Evolutionary conservation across 2,329 filamentous ascomycete genomes (phyloP), one percentile per base, ranked within the genome.

Genomic region (Microascus cirrosus): DNA sequence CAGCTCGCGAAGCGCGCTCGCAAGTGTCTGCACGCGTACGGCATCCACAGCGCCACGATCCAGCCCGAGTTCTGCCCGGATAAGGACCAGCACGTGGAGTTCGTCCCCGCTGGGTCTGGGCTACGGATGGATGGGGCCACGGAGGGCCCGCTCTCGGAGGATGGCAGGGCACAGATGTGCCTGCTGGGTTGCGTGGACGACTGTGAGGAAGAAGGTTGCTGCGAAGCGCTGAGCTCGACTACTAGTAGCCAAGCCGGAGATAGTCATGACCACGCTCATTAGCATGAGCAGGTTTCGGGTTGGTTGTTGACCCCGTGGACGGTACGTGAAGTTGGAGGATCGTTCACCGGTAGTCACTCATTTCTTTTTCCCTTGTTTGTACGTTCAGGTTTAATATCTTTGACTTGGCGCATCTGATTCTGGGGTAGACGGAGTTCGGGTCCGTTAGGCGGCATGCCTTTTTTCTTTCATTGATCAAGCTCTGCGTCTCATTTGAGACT

Each of bases 31-130:
- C 94, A 99, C 71, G 92, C 84, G 39, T 96, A 95, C 65, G 93
- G 94, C 58, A 97, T 99, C 63, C 94, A 99, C 75, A 95, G 89
- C 42, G 93, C 91, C 39, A 99, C 94, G 13, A 97, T 99, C 64
- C 94, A 99, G 72, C 94, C 94, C 6, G 94, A 99, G 71, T 99
- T 86, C 64, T 84, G 82, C 61, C 70, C 82, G 28, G 81, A 82
- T 62, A 66, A 73, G 48, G 69, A 71, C 56, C 78, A 76, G 61
- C 68, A 66, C 58, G 72, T 74, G 45, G 63, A 68, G 15, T 69
- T 71, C 2, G 70, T 73, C 56, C 67, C 68, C 13, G 5, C 34
- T n/a, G 18, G 68, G 70, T 3, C 70, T 72, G 66, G 69, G 7
- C 67, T 66, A 24, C 63, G 72, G 36, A 60, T 73, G 35, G 71